A percentile compares a stretch with the other conserved stretches of the same genome.
Evolutionary conservation across 2,329 filamentous ascomycete species (phyloP).

Genomic region (Penicillium sp.): DNA sequence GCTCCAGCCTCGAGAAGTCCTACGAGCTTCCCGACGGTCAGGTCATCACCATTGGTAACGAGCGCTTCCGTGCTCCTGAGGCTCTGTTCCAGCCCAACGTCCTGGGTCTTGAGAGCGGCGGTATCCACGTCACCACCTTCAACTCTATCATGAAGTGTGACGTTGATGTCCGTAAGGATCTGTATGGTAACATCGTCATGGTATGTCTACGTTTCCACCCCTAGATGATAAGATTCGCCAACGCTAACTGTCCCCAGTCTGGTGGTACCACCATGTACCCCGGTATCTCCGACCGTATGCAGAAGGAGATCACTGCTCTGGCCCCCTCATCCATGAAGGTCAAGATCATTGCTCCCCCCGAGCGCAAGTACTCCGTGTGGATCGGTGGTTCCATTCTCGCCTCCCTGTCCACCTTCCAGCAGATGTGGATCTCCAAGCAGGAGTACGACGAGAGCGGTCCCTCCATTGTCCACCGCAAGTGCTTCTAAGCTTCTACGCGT

Average conservation of each 20-base stretch:
- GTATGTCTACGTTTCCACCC: slow-evolving; percentile 54
- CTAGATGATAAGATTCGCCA: background rate
- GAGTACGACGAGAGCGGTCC: slow-evolving; percentile 99
- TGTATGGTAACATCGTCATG: slow-evolving; percentile 99
- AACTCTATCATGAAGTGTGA: slow-evolving; percentile 99
- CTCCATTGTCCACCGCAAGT: slow-evolving; percentile 99
- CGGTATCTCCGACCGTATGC: slow-evolving; percentile 99
- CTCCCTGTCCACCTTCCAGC: slow-evolving; percentile 99
- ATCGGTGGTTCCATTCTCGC: slow-evolving; percentile 99
- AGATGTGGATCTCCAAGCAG: slow-evolving; percentile 99
- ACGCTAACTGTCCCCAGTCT: slow-evolving; percentile 58
- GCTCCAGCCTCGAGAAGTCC: slow-evolving; percentile 98
- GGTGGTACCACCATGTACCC: slow-evolving; percentile 99
- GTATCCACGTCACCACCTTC: slow-evolving; percentile 99
- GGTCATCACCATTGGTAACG: slow-evolving; percentile 99
- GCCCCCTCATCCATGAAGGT: slow-evolving; percentile 99
- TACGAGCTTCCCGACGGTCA: slow-evolving; percentile 99
- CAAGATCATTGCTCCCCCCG: slow-evolving; percentile 99
- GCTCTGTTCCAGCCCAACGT: slow-evolving; percentile 99
- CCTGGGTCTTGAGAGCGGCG: slow-evolving; percentile 94
- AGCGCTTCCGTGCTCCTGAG: slow-evolving; percentile 99
- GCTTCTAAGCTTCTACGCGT: slow-evolving; percentile 71
- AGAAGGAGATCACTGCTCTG: slow-evolving; percentile 99
- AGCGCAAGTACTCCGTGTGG: slow-evolving; percentile 99
- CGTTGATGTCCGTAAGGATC: slow-evolving; percentile 99